These are phyloP conservation scores for Peterozyma toletana DNA, from an alignment of 805 yeast genomes.

Conservation along the genomic window DNA sequence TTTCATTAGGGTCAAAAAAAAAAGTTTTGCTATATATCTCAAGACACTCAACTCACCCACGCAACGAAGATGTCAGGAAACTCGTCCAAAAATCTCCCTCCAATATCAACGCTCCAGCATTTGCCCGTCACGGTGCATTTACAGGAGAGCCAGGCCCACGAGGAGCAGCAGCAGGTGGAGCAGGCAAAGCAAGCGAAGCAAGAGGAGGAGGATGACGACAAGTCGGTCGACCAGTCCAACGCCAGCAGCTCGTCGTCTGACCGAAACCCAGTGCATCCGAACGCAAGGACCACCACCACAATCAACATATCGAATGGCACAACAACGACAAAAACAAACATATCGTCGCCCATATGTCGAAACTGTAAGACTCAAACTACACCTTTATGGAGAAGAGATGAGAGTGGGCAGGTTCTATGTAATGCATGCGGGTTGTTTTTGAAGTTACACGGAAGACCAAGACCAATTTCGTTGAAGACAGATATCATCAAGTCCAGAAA, in stretches of 20 bases:
- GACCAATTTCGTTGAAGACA: slow-evolving; percentile 87
- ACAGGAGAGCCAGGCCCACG: neutral
- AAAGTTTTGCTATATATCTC: too few species aligned
- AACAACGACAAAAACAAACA: slow-evolving; percentile 57
- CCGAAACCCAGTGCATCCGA: slow-evolving; percentile 40
- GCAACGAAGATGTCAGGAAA: too few species aligned
- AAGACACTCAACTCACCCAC: too few species aligned
- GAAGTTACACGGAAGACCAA: slow-evolving; percentile 85
- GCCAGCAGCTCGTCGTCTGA: slow-evolving; percentile 11
- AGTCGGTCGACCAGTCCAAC: too few species aligned
- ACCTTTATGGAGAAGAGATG: slow-evolving; percentile 94
- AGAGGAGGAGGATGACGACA: too few species aligned
- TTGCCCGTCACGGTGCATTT: neutral
- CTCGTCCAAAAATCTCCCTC: slow-evolving; percentile 5
- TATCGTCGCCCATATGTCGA: slow-evolving; percentile 68
- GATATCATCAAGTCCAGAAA: slow-evolving; percentile 90
- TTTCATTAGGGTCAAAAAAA: too few species aligned
- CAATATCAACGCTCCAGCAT: slow-evolving; percentile 7
- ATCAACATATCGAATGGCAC: slow-evolving; percentile 52
- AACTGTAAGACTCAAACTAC: slow-evolving; percentile 91
- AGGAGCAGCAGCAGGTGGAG: neutral
- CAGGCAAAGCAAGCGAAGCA: neutral
- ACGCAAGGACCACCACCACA: slow-evolving; percentile 51
- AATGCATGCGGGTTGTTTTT: slow-evolving; percentile 91
- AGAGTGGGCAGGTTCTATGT: slow-evolving; percentile 82